Evolutionary conservation across 2,329 filamentous ascomycete genomes (phyloP).

Genomic region (Ceratocystis destructans): DNA sequence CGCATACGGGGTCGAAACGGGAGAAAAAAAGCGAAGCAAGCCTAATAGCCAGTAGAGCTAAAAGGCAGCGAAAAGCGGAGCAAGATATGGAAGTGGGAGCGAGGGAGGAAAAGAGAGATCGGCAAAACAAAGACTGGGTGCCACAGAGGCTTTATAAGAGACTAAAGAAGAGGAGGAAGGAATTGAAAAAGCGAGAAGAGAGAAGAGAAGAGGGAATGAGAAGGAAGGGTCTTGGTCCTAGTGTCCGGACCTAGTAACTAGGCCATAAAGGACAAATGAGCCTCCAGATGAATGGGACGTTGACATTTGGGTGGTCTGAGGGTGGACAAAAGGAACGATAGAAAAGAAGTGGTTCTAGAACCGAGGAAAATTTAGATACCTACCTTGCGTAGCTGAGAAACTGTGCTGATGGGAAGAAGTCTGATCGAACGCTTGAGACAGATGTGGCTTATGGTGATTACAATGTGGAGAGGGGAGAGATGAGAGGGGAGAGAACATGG

Average conservation of each 20-base stretch:
- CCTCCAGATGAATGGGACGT: not conserved
- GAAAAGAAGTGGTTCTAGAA: not conserved
- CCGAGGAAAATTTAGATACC: constrained; percentile 1
- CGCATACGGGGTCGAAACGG: constrained; percentile 16
- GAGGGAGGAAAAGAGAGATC: not conserved
- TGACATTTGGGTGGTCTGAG: not conserved
- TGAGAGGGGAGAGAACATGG: too few relatives aligned
- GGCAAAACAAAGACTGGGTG: not conserved
- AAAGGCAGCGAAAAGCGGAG: constrained; percentile 8
- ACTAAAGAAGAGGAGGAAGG: not conserved
- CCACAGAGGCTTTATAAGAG: not conserved
- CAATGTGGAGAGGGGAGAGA: not conserved
- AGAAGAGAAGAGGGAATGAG: not conserved
- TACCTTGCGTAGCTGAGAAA: not conserved
- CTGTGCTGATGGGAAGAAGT: not conserved
- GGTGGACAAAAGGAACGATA: constrained; percentile 4
- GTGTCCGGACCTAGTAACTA: not conserved
- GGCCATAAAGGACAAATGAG: not conserved
- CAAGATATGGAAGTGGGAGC: not conserved
- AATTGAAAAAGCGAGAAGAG: not conserved
- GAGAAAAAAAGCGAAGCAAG: not conserved
- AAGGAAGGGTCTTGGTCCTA: not conserved
- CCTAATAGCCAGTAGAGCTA: not conserved
- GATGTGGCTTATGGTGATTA: not conserved
- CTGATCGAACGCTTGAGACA: not conserved